A percentile compares a stretch with the other conserved stretches of the same genome.
phyloP scores from a whole-genome alignment of 495 filamentous ascomycete species.

The Neurospora intermedia region DNA sequence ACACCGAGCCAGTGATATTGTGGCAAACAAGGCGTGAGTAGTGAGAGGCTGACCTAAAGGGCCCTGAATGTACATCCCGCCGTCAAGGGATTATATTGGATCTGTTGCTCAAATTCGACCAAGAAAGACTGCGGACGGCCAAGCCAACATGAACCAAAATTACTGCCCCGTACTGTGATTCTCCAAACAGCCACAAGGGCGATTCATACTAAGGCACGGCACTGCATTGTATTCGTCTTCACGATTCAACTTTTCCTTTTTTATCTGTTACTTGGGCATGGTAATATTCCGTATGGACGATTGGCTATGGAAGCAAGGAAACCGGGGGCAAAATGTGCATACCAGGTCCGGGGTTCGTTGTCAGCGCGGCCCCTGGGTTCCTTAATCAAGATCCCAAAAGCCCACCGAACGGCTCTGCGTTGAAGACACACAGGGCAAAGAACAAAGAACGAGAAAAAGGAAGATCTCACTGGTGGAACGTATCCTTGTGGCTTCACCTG shows the following conservation, averaged over 20 bases:
- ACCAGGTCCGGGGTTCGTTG: conserved; percentile 14
- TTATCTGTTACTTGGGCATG: neutral
- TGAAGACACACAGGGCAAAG: conserved; percentile 2
- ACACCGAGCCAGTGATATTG: neutral
- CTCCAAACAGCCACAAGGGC: neutral
- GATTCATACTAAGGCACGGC: neutral
- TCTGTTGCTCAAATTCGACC: neutral
- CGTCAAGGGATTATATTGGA: neutral
- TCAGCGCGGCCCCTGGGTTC: neutral
- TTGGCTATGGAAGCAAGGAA: neutral
- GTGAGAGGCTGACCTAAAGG: neutral
- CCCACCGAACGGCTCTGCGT: conserved; percentile 3
- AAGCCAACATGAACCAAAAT: neutral
- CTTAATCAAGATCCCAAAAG: conserved; percentile 4
- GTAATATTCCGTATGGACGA: neutral
- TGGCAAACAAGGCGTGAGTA: neutral
- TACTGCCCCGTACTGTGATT: neutral
- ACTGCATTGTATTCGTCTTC: neutral
- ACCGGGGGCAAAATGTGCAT: neutral
- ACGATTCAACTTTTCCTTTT: neutral
- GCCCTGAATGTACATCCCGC: neutral
- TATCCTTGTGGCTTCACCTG: neutral
- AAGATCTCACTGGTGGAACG: conserved; percentile 1
- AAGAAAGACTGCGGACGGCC: neutral
- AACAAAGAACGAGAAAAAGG: neutral